A percentile compares a stretch with the other conserved stretches of the same genome.
phyloP scores from a whole-genome alignment of 176 grass and related monocot species.

The Cenchrus purpureus region DNA sequence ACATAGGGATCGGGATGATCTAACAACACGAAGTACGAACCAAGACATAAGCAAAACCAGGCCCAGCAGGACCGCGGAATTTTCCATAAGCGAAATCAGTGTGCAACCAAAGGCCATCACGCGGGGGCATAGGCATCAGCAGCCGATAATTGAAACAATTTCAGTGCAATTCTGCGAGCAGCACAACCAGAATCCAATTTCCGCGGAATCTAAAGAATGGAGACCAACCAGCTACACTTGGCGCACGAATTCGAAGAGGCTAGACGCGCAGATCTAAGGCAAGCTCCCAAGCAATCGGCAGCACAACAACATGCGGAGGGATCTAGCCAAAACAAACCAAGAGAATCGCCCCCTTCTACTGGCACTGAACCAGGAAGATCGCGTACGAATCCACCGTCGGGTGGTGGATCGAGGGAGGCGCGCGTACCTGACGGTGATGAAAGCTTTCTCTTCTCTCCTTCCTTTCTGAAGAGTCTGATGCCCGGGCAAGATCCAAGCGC shows the following conservation, averaged over 20 bases:
- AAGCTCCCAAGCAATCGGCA: not conserved
- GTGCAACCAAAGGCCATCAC: not conserved
- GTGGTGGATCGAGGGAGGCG: not conserved
- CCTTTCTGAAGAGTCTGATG: not conserved
- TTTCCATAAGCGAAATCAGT: not conserved
- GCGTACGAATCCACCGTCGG: not conserved
- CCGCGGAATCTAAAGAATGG: not conserved
- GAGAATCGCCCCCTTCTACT: not conserved
- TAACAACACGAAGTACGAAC: not conserved
- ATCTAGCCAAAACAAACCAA: not conserved
- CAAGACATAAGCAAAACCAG: not conserved
- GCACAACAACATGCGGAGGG: not conserved
- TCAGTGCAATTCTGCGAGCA: not conserved
- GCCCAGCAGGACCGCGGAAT: not conserved
- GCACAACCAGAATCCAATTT: not conserved
- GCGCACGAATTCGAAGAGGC: not conserved
- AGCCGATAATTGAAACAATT: not conserved
- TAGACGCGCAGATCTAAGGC: not conserved
- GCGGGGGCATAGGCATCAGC: not conserved
- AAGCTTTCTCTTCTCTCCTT: not conserved
- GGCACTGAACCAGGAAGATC: not conserved
- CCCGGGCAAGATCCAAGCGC: constrained; percentile 10
- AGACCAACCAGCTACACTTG: not conserved
- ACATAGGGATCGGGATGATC: not conserved
- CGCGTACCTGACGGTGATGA: constrained; percentile 38